Base-by-base conservation (phyloP, 2,329 filamentous ascomycete genomes). In the Aspergillus persii region DNA sequence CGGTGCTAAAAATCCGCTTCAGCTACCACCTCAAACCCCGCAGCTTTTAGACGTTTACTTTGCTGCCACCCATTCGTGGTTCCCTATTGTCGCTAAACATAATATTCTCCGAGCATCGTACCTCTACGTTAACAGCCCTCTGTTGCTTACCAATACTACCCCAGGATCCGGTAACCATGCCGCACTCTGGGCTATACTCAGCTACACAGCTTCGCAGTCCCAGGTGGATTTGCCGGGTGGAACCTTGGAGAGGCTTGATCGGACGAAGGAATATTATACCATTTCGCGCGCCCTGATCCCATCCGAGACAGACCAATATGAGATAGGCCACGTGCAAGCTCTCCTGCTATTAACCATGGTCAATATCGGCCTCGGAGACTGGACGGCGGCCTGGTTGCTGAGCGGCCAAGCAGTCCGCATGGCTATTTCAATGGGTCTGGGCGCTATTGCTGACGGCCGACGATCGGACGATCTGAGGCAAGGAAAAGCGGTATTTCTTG, bases 61-160 rank as follows among this genome's bases (percentile, higher is more conserved):
- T 62, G 79, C 83, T 0, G 80, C 81, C 57, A 85, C 82, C 0
- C 83, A 86, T 63, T 80, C 79, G 29, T 87, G 84, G 84, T 79
- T 87, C 31, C 84, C 84, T 0, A 80, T 86, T n/a, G 76, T 82
- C 29, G 81, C 84, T 52, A 85, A 84, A 66, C 81, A 85, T 62
- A 80, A 82, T 57, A 77, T 85, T 8, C 72, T 86, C 15, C 82
- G 82, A 58, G 76, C 80, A 3, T 83, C 81, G n/a, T 86, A 86
- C 66, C 77, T 80, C 6, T 85, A 84, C 66, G 79, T 80, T 50
- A 74, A 77, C 8, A 66, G 76, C 8, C 78, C 79, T 7, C 54
- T 76, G 23, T 67, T 67, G 41, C 48, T 74, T n/a, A 59, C 61
- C 4, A 69, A 68, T 2, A 60, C 65, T 5, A 67, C 68, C 1